Evolutionary conservation across 2,329 filamentous ascomycete genomes (phyloP), one percentile per base, ranked within the genome.

Genomic region (Clarireedia hainanense): DNA sequence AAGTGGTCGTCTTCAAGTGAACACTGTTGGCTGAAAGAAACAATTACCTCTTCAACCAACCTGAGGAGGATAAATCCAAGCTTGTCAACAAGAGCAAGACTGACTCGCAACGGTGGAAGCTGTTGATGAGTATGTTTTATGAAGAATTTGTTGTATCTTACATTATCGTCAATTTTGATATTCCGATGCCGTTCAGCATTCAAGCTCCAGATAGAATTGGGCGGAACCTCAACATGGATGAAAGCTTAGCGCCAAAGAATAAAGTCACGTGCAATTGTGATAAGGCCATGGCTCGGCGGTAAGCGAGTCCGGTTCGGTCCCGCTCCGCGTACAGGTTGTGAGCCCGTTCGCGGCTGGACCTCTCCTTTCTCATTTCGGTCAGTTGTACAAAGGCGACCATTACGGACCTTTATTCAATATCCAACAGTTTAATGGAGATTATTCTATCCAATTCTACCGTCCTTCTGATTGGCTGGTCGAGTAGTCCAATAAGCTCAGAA

Each of bases 171-270:
- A 53, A 53, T 15, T 54, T 48, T 24, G 15, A 14, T 48, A 43
- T 17, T 54, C 36, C 47, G 51, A 48, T 53, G 51, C 48, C 30
- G 51, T 54, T 54, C 51, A 48, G 42, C 51, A 40, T 26, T 43
- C 46, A 49, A 54, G 43, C 51, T 49, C 34, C 7, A 48, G 47
- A 43, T 47, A 36, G 51, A 46, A 48, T 34, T 53, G n/a, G 47
- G 51, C 30, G 23, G 51, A 47, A 52, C 42, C 42, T 52, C 50
- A 46, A 47, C 51, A 53, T 53, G 51, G 51, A 53, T 53, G 50
- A 53, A 43, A 53, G 51, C 30, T 47, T 53, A 53, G 51, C 42
- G 51, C 4, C 30, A 47, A 40, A 53, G 20, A 2, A 4, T 4
- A 2, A 6, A 26, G 10, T 52, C 50, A 54, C 34, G 51, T 48